Percentiles rank a stretch among this genome's conserved stretches.
Conservation (phyloP, 2,329 filamentous ascomycete species). For the Zymoseptoria ardabiliae region DNA sequence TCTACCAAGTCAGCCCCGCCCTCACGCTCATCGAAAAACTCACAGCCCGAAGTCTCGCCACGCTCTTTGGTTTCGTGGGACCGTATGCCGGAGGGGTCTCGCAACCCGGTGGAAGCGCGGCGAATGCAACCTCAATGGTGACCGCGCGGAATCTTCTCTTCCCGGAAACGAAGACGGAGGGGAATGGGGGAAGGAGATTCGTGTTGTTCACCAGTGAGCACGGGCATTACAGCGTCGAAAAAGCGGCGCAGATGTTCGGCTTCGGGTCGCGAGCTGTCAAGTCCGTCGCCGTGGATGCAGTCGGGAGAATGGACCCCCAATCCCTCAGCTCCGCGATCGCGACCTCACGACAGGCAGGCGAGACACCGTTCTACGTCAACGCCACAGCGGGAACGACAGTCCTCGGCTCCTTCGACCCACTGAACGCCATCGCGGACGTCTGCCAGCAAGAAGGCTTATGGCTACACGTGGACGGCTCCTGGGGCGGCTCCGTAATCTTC, state of each 20-base stretch:
- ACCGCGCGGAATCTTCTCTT: constrained; percentile 82
- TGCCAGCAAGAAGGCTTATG: constrained; percentile 69
- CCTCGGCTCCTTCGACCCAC: constrained; percentile 78
- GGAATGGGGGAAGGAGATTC: constrained; percentile 60
- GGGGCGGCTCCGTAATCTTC: constrained; percentile 83
- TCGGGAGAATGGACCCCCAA: constrained; percentile 62
- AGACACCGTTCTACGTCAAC: constrained; percentile 89
- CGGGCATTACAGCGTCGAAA: constrained; percentile 91
- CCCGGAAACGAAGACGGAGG: constrained; percentile 66
- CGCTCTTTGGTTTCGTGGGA: constrained; percentile 67
- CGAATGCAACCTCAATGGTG: constrained; percentile 78
- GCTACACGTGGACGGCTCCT: constrained; percentile 88
- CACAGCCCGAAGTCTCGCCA: constrained; percentile 65
- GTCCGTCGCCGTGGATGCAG: constrained; percentile 63
- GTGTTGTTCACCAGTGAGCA: constrained; percentile 83
- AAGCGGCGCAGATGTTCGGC: constrained; percentile 85
- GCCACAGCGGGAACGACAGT: constrained; percentile 94
- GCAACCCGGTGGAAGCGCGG: constrained; percentile 72
- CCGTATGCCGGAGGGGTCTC: constrained; percentile 64
- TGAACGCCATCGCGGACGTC: constrained; percentile 60
- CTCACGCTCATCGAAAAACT: constrained; percentile 82
- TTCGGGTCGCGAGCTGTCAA: constrained; percentile 70
- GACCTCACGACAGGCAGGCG: constrained; percentile 56
- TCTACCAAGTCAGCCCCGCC: constrained; percentile 88
- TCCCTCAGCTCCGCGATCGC: constrained; percentile 58